These are phyloP conservation scores for Tuber melanosporum DNA, from an alignment of 495 filamentous ascomycete species.

Conservation along the genomic window DNA sequence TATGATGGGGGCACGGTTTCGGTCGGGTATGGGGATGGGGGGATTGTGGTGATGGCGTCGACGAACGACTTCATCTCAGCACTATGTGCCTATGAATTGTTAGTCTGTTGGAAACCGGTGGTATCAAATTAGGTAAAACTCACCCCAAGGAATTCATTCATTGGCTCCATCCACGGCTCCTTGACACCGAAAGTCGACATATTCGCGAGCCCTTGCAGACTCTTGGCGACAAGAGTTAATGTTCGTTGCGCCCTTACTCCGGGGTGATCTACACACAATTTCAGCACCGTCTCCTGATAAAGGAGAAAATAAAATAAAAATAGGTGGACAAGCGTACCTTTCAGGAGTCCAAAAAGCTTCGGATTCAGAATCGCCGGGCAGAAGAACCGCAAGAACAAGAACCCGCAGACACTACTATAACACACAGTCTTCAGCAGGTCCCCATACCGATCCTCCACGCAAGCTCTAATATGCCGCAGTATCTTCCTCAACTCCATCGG, in stretches of 20 bases:
- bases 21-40: slow-evolving; percentile 54
- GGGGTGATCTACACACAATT: slow-evolving; percentile 62
- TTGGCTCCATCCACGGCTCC: slow-evolving; percentile 97
- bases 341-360: slow-evolving; percentile 87
- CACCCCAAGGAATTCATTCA: slow-evolving; percentile 68
- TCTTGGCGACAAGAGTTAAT: slow-evolving; percentile 88
- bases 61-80: slow-evolving; percentile 76
- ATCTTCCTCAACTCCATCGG: slow-evolving; percentile 80
- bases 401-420: slow-evolving; percentile 94
- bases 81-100: slow-evolving; percentile 49
- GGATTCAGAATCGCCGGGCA: slow-evolving; percentile 94
- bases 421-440: slow-evolving; percentile 85
- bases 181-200: slow-evolving; percentile 90
- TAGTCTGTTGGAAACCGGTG: slow-evolving; percentile 8
- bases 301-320: not conserved
- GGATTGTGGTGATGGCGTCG: slow-evolving; percentile 76
- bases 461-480: slow-evolving; percentile 84
- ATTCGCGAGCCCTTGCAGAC: slow-evolving; percentile 90
- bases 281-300: slow-evolving; percentile 6
- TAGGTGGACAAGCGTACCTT: slow-evolving; percentile 49
- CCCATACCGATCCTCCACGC: slow-evolving; percentile 95
- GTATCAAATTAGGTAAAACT: not conserved
- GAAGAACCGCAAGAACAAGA: slow-evolving; percentile 92
- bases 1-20: slow-evolving; percentile 74
- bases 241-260: slow-evolving; percentile 80